Conservation (phyloP, 106 monocot genomes). For the Dendrobium huoshanense region DNA sequence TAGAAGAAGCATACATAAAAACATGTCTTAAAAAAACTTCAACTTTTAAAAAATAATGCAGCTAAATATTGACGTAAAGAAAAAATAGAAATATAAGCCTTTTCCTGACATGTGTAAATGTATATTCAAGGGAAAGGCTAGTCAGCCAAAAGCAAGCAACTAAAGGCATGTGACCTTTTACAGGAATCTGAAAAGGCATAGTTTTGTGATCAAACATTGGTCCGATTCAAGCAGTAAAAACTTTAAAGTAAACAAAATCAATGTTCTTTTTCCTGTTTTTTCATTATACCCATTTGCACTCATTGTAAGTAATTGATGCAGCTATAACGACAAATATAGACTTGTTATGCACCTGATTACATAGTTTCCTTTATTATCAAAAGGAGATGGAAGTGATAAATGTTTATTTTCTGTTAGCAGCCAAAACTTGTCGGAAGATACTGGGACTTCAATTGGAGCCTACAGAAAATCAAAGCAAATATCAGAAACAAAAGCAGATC, state of each 20-base stretch:
- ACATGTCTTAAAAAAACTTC: neutral
- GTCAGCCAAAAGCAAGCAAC: conserved; percentile 5
- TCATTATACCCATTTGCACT: neutral
- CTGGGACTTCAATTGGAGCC: conserved; percentile 80
- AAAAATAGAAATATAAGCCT: neutral
- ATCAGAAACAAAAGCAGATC: neutral
- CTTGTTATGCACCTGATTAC: conserved; percentile 60
- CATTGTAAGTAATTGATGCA: neutral
- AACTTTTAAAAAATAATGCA: neutral
- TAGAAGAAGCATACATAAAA: neutral
- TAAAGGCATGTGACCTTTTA: neutral
- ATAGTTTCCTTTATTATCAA: conserved; percentile 86
- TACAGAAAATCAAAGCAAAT: conserved; percentile 14
- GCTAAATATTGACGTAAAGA: neutral
- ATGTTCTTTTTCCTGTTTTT: neutral
- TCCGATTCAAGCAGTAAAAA: neutral
- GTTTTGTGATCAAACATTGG: neutral
- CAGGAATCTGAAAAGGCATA: neutral
- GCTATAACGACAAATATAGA: neutral
- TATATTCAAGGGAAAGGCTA: neutral
- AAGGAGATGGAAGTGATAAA: conserved; percentile 78
- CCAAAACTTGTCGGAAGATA: conserved; percentile 91
- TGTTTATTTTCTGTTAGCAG: conserved; percentile 54
- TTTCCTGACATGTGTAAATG: neutral
- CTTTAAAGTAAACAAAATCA: neutral